phyloP scores from a whole-genome alignment of 1,284 basidiomycete genomes.

The Tylopilus sp. region DNA sequence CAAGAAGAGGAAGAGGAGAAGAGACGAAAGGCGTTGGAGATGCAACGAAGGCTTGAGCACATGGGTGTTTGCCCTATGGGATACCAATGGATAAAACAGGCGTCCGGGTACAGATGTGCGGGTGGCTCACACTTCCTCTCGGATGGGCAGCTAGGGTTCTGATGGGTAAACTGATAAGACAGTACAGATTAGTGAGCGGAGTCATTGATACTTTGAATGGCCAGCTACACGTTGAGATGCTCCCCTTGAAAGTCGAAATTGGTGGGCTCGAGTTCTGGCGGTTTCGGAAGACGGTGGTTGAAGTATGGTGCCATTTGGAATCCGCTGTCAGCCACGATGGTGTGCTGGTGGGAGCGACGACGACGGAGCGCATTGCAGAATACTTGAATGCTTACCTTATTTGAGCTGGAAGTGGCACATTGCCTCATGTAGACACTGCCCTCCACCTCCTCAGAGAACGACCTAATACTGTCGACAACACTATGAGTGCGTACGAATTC shows the following conservation, averaged over 20 bases:
- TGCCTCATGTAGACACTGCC: too few species aligned
- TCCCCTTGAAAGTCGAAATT: too few species aligned
- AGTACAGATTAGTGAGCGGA: background rate
- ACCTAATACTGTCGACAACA: background rate
- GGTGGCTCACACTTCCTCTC: conserved; percentile 64
- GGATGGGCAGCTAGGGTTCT: conserved; percentile 38
- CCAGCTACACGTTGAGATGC: too few species aligned
- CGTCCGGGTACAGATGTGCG: conserved; percentile 62
- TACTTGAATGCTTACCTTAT: too few species aligned
- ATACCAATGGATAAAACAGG: conserved; percentile 62
- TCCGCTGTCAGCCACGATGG: too few species aligned
- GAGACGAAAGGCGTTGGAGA: conserved; percentile 47
- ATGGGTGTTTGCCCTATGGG: conserved; percentile 67
- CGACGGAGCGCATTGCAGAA: too few species aligned
- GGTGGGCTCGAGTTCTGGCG: too few species aligned
- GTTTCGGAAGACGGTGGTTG: too few species aligned
- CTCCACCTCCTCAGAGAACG: too few species aligned
- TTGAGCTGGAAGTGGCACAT: too few species aligned
- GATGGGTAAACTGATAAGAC: background rate
- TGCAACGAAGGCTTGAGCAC: conserved; percentile 55
- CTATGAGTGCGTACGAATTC: background rate
- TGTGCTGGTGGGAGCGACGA: too few species aligned
- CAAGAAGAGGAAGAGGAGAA: conserved; percentile 50
- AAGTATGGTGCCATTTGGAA: too few species aligned
- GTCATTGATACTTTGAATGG: background rate